These are phyloP conservation scores for Vararia minispora DNA, from an alignment of 768 basidiomycete species.

Conservation along the genomic window DNA sequence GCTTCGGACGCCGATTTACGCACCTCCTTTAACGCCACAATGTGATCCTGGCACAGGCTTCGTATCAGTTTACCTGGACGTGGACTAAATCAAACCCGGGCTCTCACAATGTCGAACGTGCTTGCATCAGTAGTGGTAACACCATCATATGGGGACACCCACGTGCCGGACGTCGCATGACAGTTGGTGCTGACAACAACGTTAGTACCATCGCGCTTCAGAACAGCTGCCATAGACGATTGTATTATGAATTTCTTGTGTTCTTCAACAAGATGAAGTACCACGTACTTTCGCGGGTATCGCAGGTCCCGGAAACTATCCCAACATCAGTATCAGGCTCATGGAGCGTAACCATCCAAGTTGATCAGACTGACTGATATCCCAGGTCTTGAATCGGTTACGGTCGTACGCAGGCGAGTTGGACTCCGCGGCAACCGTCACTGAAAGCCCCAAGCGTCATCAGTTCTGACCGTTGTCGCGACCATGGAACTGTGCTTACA, in stretches of 20 bases:
- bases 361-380: conserved; percentile 28
- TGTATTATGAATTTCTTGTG: neutral
- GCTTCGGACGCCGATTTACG: too few species aligned
- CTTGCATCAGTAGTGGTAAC: conserved; percentile 33
- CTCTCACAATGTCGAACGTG: conserved; percentile 38
- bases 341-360: neutral
- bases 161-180: conserved; percentile 33
- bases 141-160: conserved; percentile 42
- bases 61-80: neutral
- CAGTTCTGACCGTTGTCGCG: neutral
- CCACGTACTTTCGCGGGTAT: conserved; percentile 39
- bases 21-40: conserved; percentile 45
- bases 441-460: conserved; percentile 2
- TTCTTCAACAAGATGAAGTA: neutral
- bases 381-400: conserved; percentile 35
- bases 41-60: conserved; percentile 28
- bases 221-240: conserved; percentile 16
- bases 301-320: conserved; percentile 39
- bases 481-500: conserved; percentile 13
- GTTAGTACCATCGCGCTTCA: conserved; percentile 22
- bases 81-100: neutral
- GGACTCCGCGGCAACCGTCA: conserved; percentile 30
- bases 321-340: neutral
- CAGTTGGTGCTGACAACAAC: conserved; percentile 33
- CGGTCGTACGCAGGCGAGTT: conserved; percentile 31